A percentile compares a stretch with the other conserved stretches of the same genome.
Evolutionary conservation across 2,329 filamentous ascomycete genomes (phyloP).

Genomic region (Corniculantispora saksenae): DNA sequence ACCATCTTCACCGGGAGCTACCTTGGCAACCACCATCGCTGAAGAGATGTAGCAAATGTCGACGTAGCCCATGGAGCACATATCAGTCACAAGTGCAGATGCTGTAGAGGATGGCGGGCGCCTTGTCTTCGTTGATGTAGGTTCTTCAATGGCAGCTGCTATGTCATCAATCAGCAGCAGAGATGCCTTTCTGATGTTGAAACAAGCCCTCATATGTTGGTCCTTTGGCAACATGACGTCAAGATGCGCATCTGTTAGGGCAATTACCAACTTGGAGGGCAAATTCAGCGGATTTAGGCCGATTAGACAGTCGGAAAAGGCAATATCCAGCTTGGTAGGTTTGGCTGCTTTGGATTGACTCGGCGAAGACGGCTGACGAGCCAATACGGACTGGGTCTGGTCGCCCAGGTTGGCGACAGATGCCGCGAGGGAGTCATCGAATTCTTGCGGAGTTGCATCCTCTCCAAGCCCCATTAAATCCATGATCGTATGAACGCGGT

Average conservation of each 20-base stretch:
- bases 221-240: constrained; percentile 67
- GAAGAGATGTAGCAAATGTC: constrained; percentile 86
- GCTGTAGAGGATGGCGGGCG: constrained; percentile 37
- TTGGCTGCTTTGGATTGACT: constrained; percentile 43
- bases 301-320: constrained; percentile 77
- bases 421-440: constrained; percentile 73
- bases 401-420: constrained; percentile 79
- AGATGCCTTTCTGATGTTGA: constrained; percentile 78
- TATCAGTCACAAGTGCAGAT: constrained; percentile 54
- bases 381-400: constrained; percentile 54
- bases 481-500: constrained; percentile 81
- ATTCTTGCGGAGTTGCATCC: constrained; percentile 68
- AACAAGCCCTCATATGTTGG: constrained; percentile 60
- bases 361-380: constrained; percentile 28
- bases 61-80: constrained; percentile 73
- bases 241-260: constrained; percentile 76
- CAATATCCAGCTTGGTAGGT: constrained; percentile 69
- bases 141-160: constrained; percentile 31
- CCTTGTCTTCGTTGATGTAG: constrained; percentile 22
- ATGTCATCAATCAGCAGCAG: constrained; percentile 81
- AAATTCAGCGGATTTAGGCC: constrained; percentile 80
- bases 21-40: constrained; percentile 66
- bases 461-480: constrained; percentile 72
- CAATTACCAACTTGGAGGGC: constrained; percentile 73
- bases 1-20: constrained; percentile 54